Conservation (phyloP, 2,329 filamentous ascomycete species). For the Cladophialophora immunda region DNA sequence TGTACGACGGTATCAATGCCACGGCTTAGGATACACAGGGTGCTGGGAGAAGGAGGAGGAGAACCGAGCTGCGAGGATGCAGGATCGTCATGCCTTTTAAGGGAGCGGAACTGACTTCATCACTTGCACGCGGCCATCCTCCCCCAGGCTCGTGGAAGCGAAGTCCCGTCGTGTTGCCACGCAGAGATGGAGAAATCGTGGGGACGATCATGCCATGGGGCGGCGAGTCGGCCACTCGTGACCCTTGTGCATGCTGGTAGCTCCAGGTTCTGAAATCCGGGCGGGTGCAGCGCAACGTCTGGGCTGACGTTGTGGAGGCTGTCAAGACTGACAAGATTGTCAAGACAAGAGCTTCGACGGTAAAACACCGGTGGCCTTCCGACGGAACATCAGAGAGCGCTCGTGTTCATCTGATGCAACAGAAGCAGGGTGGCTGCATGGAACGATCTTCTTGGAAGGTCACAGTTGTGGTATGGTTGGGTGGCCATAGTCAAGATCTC, state of each 20-base stretch:
- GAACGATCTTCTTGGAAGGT: slow-evolving; percentile 6
- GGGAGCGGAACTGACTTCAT: slow-evolving; percentile 9
- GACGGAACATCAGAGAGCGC: neutral
- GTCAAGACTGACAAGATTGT: too few relatives aligned
- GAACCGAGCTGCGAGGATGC: neutral
- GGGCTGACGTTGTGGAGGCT: slow-evolving; percentile 27
- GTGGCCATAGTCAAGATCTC: neutral
- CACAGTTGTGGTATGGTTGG: slow-evolving; percentile 7
- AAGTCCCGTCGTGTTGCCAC: slow-evolving; percentile 17
- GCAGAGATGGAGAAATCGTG: slow-evolving; percentile 21
- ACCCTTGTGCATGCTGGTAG: neutral
- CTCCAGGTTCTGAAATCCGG: slow-evolving; percentile 2
- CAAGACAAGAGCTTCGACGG: slow-evolving; percentile 14
- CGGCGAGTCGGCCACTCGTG: slow-evolving; percentile 8
- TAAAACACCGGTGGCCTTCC: slow-evolving; percentile 9
- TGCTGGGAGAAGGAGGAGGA: slow-evolving; percentile 6
- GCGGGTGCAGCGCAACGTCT: slow-evolving; percentile 17
- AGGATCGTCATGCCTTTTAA: slow-evolving; percentile 19
- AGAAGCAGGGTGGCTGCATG: slow-evolving; percentile 15
- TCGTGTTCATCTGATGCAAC: slow-evolving; percentile 11
- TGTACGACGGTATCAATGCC: slow-evolving; percentile 6
- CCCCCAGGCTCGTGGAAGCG: slow-evolving; percentile 16
- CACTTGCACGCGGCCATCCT: slow-evolving; percentile 10
- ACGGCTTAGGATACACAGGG: neutral
- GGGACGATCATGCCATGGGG: slow-evolving; percentile 22